Conservation (phyloP, 352 stramenopile species). For the Globisporangium parvum region DNA sequence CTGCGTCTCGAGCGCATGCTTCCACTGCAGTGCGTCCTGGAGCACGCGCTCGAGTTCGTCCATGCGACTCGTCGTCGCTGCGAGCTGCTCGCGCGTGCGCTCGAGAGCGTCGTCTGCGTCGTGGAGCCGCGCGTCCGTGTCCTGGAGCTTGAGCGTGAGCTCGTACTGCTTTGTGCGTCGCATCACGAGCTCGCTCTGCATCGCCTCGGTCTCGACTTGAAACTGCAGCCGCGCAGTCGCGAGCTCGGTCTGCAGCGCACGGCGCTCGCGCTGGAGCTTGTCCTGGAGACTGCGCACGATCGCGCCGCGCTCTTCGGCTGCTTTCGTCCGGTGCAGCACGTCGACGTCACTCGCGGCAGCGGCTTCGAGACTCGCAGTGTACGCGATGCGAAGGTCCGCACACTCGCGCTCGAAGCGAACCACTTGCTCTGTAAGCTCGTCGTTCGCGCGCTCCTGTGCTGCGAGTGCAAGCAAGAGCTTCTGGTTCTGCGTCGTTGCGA, state of each 20-base stretch:
- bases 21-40: slow-evolving; percentile 45
- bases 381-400: slow-evolving; percentile 25
- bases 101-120: slow-evolving; percentile 27
- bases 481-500: slow-evolving; percentile 67
- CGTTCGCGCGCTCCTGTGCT: slow-evolving; percentile 33
- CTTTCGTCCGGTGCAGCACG: slow-evolving; percentile 35
- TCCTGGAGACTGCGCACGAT: slow-evolving; percentile 32
- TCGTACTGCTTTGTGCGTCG: slow-evolving; percentile 76
- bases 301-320: slow-evolving; percentile 33
- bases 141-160: slow-evolving; percentile 62
- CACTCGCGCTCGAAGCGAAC: slow-evolving; percentile 31
- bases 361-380: slow-evolving; percentile 24
- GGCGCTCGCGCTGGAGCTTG: slow-evolving; percentile 48
- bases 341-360: slow-evolving; percentile 38
- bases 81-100: slow-evolving; percentile 34
- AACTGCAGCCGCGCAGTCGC: slow-evolving; percentile 29
- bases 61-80: slow-evolving; percentile 45
- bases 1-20: slow-evolving; percentile 39
- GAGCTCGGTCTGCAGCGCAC: slow-evolving; percentile 41
- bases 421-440: slow-evolving; percentile 19
- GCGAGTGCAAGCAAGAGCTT: slow-evolving; percentile 62
- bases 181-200: slow-evolving; percentile 66
- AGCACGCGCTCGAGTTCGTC: slow-evolving; percentile 55
- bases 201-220: slow-evolving; percentile 57
- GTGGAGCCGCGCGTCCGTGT: slow-evolving; percentile 47